Evolutionary conservation across 208 protist species (phyloP), one percentile per base, ranked within the genome.

Genomic region (Lotmaria passim): DNA sequence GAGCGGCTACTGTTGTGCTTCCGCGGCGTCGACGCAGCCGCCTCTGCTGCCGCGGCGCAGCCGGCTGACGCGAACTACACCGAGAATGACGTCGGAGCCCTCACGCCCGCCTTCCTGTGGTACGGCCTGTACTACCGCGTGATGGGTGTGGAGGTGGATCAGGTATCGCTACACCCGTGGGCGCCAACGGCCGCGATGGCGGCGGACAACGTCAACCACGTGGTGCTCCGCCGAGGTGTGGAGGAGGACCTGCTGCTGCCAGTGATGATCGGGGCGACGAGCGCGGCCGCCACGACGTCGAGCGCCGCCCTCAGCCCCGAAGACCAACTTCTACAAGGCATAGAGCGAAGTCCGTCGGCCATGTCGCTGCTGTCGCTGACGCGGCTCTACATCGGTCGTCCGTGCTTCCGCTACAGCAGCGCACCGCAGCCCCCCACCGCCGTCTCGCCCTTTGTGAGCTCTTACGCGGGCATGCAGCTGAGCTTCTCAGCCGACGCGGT

Each of bases 111-210:
- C 34, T 89, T 89, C 69, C 43, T 34, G 17, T 61, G 56, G 31
- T 79, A 81, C 31, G 88, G 88, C 26, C 39, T 93, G 19, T 82
- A 82, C 64, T 83, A 87, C 41, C 72, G 66, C 41, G 88, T 91
- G 46, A 60, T 93, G 26, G 59, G 81, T 30, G 43, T 91, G 46
- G 67, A 68, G 21, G 69, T 93, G 52, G 73, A 59, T 12, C 81
- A 72, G 14, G 65, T 91, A 36, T 61, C 71, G 2, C 57, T 80
- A n/a, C 88, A 91, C 63, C 26, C 56, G 30, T 75, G 69, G 76
- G 65, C 53, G n/a, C 69, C 59, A 12, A 73, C 64, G 23, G 56
- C 2, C 3, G 76, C 73, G 30, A 80, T 81, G 67, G 55, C 60
- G 65, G 33, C 55, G 38, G 76, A 73, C 31, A 76, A 74, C 43